Percentiles rank a stretch among this genome's conserved stretches.
Evolutionary conservation across 495 filamentous ascomycete species (phyloP).

Genomic region (Neurospora sp.): DNA sequence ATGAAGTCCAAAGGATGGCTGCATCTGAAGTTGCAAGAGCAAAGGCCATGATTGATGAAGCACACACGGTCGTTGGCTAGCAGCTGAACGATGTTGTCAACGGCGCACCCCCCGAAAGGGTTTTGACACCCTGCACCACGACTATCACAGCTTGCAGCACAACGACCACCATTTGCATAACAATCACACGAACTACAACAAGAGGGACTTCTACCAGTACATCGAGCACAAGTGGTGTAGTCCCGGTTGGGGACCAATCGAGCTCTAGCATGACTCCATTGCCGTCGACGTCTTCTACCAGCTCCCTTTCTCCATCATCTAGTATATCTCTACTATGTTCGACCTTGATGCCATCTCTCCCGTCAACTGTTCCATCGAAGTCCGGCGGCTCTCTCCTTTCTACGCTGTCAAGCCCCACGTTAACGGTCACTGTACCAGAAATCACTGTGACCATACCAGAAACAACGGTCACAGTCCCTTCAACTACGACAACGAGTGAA

Average conservation of each 20-base stretch:
- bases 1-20: constrained; percentile 9
- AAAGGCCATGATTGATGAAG: constrained; percentile 11
- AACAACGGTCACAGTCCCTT: neutral
- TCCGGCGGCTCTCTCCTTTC: neutral
- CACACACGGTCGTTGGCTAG: constrained; percentile 5
- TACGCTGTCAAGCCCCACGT: neutral
- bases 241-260: neutral
- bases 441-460: neutral
- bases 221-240: neutral
- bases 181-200: constrained; percentile 2
- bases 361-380: neutral
- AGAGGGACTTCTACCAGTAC: neutral
- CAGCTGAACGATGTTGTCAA: constrained; percentile 6
- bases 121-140: constrained; percentile 9
- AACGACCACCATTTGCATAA: constrained; percentile 6
- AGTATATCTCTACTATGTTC: neutral
- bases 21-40: constrained; percentile 8
- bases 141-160: constrained; percentile 10
- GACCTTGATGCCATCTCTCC: neutral
- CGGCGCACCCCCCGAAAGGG: constrained; percentile 3
- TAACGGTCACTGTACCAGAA: neutral
- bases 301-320: neutral
- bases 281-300: neutral
- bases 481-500: neutral
- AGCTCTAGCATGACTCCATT: neutral